Percentiles rank a stretch among this genome's conserved stretches.
Evolutionary conservation across 2,329 filamentous ascomycete species (phyloP).

Genomic region (Hymenoscyphus fructigenus): DNA sequence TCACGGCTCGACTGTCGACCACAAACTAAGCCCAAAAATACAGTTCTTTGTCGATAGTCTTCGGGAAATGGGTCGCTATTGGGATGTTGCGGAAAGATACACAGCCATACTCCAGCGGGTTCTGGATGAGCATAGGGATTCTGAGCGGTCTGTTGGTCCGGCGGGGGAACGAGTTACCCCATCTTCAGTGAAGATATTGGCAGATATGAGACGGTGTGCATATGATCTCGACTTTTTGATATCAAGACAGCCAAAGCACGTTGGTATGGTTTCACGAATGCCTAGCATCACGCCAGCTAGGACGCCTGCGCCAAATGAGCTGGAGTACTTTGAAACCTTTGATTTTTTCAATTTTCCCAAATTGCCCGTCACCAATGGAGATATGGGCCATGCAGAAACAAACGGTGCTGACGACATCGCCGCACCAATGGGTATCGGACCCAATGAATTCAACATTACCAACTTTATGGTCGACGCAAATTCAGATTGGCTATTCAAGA

Average conservation of each 20-base stretch:
- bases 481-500: constrained; percentile 72
- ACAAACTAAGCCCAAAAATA: constrained; percentile 77
- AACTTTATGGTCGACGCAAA: constrained; percentile 75
- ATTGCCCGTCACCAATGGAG: constrained; percentile 49
- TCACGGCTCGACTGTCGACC: constrained; percentile 85
- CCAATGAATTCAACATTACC: constrained; percentile 70
- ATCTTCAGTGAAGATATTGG: constrained; percentile 79
- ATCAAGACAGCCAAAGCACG: constrained; percentile 59
- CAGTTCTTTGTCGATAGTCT: constrained; percentile 80
- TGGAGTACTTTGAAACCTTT: constrained; percentile 91
- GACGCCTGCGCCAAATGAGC: constrained; percentile 74
- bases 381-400: constrained; percentile 31
- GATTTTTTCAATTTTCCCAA: constrained; percentile 92
- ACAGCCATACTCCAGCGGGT: constrained; percentile 77
- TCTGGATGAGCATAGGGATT: constrained; percentile 81
- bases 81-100: constrained; percentile 84
- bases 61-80: constrained; percentile 75
- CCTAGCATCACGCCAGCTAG: constrained; percentile 59
- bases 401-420: constrained; percentile 33
- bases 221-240: constrained; percentile 91
- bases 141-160: constrained; percentile 57
- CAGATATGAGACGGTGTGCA: constrained; percentile 87
- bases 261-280: constrained; percentile 42
- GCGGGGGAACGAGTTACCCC: constrained; percentile 75
- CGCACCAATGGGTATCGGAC: constrained; percentile 33